These are phyloP conservation scores for Globisporangium megalacanthum DNA, from an alignment of 352 stramenopile genomes.

Conservation along the genomic window DNA sequence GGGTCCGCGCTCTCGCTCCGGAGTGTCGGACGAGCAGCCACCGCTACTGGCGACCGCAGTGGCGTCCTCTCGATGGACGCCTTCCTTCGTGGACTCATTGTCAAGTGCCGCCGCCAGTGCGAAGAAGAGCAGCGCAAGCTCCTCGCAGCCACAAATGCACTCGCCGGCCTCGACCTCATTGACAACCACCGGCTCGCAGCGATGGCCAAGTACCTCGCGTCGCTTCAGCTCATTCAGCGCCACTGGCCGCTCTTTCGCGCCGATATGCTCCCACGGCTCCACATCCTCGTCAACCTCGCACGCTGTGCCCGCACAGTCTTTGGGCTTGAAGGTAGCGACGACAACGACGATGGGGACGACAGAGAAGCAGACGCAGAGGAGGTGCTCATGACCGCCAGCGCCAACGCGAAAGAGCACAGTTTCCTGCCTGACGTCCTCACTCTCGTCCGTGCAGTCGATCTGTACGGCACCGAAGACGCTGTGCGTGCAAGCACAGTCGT, in stretches of 20 bases:
- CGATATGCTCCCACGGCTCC: constrained; percentile 60
- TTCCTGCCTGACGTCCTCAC: constrained; percentile 34
- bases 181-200: constrained; percentile 23
- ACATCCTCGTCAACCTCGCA: constrained; percentile 62
- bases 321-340: neutral
- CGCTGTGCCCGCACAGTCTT: constrained; percentile 25
- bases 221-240: constrained; percentile 31
- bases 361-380: neutral
- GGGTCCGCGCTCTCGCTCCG: constrained; percentile 9
- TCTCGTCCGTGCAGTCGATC: constrained; percentile 23
- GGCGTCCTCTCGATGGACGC: constrained; percentile 75
- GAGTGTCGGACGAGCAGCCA: neutral
- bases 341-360: neutral
- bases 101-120: constrained; percentile 62
- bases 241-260: constrained; percentile 64
- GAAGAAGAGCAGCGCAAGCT: constrained; percentile 80
- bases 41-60: neutral
- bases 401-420: constrained; percentile 24
- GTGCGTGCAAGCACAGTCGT: neutral
- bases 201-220: constrained; percentile 49
- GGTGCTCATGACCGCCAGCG: neutral
- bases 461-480: constrained; percentile 5
- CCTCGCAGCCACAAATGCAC: constrained; percentile 68
- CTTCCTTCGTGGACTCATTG: constrained; percentile 66
- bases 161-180: constrained; percentile 45